Percentiles rank a stretch among this genome's conserved stretches.
These are phyloP conservation scores for Exophiala bonariae DNA, from an alignment of 2,329 filamentous ascomycete genomes.

Conservation along the genomic window DNA sequence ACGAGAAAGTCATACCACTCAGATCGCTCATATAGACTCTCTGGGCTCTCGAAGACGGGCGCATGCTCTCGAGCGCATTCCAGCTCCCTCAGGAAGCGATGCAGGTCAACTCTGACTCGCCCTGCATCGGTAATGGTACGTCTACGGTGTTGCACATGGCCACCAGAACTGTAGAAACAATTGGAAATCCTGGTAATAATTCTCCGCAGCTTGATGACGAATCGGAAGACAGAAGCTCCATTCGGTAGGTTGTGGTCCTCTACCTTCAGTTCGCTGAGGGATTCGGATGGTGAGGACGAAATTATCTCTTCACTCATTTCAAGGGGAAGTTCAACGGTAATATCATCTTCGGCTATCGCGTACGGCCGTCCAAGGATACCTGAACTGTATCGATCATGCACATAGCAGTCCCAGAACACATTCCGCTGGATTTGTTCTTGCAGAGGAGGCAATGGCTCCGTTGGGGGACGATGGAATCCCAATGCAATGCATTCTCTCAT, in stretches of 20 bases:
- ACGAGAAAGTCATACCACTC: slow-evolving; percentile 48
- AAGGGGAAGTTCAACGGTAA: slow-evolving; percentile 38
- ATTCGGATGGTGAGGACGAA: slow-evolving; percentile 19
- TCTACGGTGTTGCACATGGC: neutral
- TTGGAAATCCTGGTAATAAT: slow-evolving; percentile 37
- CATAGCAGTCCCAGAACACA: slow-evolving; percentile 49
- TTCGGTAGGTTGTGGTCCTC: slow-evolving; percentile 20
- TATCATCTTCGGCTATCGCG: slow-evolving; percentile 42
- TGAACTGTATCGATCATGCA: slow-evolving; percentile 48
- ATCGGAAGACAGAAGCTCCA: slow-evolving; percentile 42
- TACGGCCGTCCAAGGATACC: slow-evolving; percentile 43
- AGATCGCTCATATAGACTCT: slow-evolving; percentile 43
- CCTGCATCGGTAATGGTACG: slow-evolving; percentile 2
- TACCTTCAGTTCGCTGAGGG: slow-evolving; percentile 20
- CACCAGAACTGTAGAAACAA: slow-evolving; percentile 5
- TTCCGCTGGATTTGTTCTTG: slow-evolving; percentile 40
- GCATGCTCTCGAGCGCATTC: slow-evolving; percentile 37
- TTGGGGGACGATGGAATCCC: slow-evolving; percentile 32
- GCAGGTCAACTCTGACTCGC: slow-evolving; percentile 17
- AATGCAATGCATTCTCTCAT: slow-evolving; percentile 44
- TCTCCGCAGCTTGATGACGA: slow-evolving; percentile 39
- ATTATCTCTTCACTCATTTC: slow-evolving; percentile 37
- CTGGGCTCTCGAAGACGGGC: slow-evolving; percentile 35
- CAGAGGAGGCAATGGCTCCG: slow-evolving; percentile 20
- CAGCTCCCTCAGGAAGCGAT: slow-evolving; percentile 36